Percentiles rank a stretch among this genome's conserved stretches.
Evolutionary conservation across 768 basidiomycete species (phyloP).

Genomic region (Naganishia friedmannii): DNA sequence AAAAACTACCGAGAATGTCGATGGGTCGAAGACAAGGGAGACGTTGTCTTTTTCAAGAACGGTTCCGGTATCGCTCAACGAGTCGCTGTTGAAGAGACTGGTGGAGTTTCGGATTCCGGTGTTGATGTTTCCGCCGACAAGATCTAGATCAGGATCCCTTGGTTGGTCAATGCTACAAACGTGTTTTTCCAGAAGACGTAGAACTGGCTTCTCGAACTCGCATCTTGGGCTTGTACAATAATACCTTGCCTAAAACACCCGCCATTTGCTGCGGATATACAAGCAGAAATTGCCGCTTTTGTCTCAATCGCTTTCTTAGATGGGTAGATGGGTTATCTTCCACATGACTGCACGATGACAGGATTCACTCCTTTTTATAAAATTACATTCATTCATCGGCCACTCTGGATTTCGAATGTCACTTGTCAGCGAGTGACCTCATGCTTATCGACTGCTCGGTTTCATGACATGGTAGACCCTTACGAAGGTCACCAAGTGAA

Average conservation of each 20-base stretch:
- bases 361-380: conserved; percentile 5
- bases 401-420: too few relatives aligned
- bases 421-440: too few relatives aligned
- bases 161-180: not conserved
- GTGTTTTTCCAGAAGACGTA: not conserved
- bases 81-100: conserved; percentile 65
- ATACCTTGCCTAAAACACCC: not conserved
- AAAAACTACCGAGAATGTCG: conserved; percentile 76
- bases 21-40: conserved; percentile 92
- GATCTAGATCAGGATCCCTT: conserved; percentile 18
- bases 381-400: not conserved
- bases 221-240: conserved; percentile 1
- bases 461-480: too few relatives aligned
- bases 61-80: conserved; percentile 70
- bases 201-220: not conserved
- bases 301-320: not conserved
- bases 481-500: too few relatives aligned
- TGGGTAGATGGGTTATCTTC: conserved; percentile 6
- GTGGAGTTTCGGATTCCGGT: conserved; percentile 64
- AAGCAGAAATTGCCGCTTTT: not conserved
- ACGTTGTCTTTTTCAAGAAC: conserved; percentile 64
- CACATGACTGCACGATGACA: not conserved
- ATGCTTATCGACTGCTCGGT: too few relatives aligned
- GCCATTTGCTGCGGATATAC: not conserved
- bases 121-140: conserved; percentile 56